A percentile compares a stretch with the other conserved stretches of the same genome.
Evolutionary conservation across 176 grass and related monocot genomes (phyloP).

Genomic region (Cymbopogon citratus): DNA sequence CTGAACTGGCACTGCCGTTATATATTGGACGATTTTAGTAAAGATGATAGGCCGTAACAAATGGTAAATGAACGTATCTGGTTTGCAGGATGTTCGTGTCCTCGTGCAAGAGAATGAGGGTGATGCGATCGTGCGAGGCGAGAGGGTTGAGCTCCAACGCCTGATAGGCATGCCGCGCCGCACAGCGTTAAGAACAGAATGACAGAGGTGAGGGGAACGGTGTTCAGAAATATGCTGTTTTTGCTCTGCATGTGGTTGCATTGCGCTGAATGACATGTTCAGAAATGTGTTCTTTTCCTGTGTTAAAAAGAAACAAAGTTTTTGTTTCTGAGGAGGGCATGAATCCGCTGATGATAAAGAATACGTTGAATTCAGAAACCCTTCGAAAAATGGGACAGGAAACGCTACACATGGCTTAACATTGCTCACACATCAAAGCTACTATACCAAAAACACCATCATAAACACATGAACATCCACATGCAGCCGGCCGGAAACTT

Average conservation of each 20-base stretch:
- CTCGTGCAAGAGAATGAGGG: conserved; percentile 81
- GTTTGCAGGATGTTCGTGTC: conserved; percentile 67
- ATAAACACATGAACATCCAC: too few relatives aligned
- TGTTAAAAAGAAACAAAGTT: background rate
- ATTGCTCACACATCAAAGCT: too few relatives aligned
- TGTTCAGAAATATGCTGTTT: background rate
- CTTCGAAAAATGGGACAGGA: too few relatives aligned
- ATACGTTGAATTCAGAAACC: too few relatives aligned
- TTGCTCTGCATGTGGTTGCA: background rate
- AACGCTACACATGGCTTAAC: too few relatives aligned
- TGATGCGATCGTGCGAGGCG: conserved; percentile 77
- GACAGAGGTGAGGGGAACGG: background rate
- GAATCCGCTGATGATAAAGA: too few relatives aligned
- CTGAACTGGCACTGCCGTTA: background rate
- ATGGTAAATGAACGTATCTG: background rate
- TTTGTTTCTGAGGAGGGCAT: background rate
- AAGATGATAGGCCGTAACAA: background rate
- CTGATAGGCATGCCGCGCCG: background rate
- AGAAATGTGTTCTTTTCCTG: background rate
- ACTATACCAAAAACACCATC: too few relatives aligned
- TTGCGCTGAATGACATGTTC: background rate
- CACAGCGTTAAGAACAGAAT: background rate
- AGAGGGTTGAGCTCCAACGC: conserved; percentile 62
- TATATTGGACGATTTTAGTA: background rate
- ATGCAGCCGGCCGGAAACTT: too few relatives aligned